Evolutionary conservation across 441 rosid genomes (phyloP), one percentile per base, ranked within the genome.

Genomic region (Pelargonium cotyledonis): DNA sequence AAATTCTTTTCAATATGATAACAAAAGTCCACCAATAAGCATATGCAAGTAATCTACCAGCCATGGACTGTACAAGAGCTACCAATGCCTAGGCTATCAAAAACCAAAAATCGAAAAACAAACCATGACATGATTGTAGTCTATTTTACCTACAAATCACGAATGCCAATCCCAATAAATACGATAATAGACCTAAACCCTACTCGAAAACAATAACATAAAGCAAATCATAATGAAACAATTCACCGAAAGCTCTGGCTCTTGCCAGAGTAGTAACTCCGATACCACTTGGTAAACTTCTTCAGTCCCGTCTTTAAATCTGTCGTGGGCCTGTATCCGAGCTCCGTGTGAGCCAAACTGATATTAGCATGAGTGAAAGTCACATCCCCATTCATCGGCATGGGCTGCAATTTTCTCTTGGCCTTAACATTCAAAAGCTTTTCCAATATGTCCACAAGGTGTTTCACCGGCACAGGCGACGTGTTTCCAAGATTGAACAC

Each of bases 361-460:
- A 92, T 90, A 77, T 95, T 95, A 0, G 99, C 99, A 76, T 92
- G 99, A 47, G 98, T 95, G 70, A 82, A 95, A 15, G 77, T 94
- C 77, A 95, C 98, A 79, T 90, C 96, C 19, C 99, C 98, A 76
- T 95, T 95, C 70, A 93, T 84, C 0, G 98, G 98, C 88, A 95
- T 76, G 80, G 84, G 88, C 86, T 82, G 82, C 47, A 92, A 66
- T 31, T 84, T 85, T 88, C 78, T 92, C 85, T 89, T 95, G 1
- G 98, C 99, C 76, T 89, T 88, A 21, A 86, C 84, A 78, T 90
- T 92, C 84, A 95, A 75, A 65, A 85, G 89, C 80, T 77, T 87
- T 80, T 95, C 99, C 80, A 95, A 78, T 69, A 89, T 89, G 63
- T 81, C 77, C 58, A 95, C 99, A 23, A 95, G 95, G 77, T 90